Evolutionary conservation across 345 rosid species (phyloP).

Genomic region (Acer saccharum): DNA sequence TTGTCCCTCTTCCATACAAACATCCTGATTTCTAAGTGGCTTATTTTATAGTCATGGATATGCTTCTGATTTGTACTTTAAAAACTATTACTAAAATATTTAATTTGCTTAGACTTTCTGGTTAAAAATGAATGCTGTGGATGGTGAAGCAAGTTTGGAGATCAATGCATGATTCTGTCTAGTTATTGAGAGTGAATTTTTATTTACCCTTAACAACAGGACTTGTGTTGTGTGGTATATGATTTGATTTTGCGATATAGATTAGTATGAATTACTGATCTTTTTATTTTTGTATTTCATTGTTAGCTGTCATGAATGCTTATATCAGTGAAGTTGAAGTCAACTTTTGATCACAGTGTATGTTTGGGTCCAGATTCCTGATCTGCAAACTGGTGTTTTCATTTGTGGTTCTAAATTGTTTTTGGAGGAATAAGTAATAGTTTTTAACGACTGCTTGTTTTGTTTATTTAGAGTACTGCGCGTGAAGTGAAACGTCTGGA

Average conservation of each 20-base stretch:
- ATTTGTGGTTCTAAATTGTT: not conserved
- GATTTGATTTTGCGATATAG: not conserved
- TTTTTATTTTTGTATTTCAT: not conserved
- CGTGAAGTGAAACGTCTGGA: slow-evolving; percentile 98
- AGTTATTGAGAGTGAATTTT: not conserved
- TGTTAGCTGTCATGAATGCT: slow-evolving; percentile 8
- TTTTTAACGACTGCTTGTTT: slow-evolving; percentile 22
- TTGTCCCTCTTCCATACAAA: not conserved
- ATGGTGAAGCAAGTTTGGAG: not conserved
- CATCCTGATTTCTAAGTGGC: not conserved
- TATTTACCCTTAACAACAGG: not conserved
- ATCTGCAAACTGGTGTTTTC: not conserved
- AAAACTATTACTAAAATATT: not conserved
- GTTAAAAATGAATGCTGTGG: slow-evolving; percentile 2
- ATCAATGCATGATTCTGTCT: not conserved
- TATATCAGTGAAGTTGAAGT: not conserved
- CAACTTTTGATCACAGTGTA: not conserved
- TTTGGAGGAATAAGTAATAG: not conserved
- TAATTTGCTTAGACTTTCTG: not conserved
- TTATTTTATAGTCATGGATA: not conserved
- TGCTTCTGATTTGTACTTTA: not conserved
- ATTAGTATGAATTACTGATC: not conserved
- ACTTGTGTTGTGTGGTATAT: not conserved
- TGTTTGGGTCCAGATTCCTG: not conserved
- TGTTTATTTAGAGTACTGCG: slow-evolving; percentile 72